Base-by-base conservation (phyloP, 1,284 basidiomycete genomes). In the Bjerkandera adusta region DNA sequence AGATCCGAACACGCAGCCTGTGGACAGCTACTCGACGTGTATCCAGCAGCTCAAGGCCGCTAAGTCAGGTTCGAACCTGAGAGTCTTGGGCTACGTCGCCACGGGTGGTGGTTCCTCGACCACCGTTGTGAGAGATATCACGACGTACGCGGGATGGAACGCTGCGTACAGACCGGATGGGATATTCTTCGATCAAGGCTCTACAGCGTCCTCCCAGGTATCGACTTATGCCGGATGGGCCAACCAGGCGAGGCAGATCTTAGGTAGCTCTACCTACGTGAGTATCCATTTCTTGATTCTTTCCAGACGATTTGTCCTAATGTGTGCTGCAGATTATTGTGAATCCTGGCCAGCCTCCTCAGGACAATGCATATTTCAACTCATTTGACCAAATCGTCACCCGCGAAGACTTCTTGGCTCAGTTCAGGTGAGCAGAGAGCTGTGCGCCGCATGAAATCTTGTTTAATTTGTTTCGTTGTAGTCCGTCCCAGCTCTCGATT, bases 101-200 rank as follows among this genome's bases (percentile, higher is more conserved):
- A 68, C 66, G 7, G 38, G 45, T 29, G 57, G 51, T 30, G 62
- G 58, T 10, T 26, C 15, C 11, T 50, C 53, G 5, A 13, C 49
- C 4, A 46, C 21, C 5, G 55, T 67, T 6, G 43, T 44, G 8
- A 38, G 44, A 1, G 61, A 66, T 25, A 52, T 66, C n/a, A 42
- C 55, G n/a, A 64, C 61, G 5, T 69, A 68, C 37, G 52, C 56
- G 8, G 41, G 45, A 1, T 68, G 67, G 66, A 33, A 41, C 2
- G 34, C 51, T 7, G 42, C 57, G 1, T 65, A 63, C 42, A 47
- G 57, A n/a, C 55, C 57, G 5, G 48, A 57, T 25, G 67, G 67
- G 1, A 66, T 69, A 33, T 68, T 68, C 45, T 67, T 68, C 54
- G 66, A 69, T 38, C 62, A 69, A 43, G 56, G 49, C 0, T 29